A percentile compares a stretch with the other conserved stretches of the same genome.
Evolutionary conservation across 352 stramenopile genomes (phyloP).

Genomic region (Phytopythium kandeliae): DNA sequence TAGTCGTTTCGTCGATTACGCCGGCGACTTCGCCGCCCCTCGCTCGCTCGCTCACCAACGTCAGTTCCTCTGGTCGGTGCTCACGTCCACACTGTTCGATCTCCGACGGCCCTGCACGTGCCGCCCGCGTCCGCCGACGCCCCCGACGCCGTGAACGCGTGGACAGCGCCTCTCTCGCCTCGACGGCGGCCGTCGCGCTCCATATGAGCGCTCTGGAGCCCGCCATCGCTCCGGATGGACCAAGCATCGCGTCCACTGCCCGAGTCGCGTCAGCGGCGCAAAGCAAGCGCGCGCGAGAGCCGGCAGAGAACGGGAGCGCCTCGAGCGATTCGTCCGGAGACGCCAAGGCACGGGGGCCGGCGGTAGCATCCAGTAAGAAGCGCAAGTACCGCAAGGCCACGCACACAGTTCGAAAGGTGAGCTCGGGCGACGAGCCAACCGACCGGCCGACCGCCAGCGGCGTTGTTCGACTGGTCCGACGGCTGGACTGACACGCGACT

Average conservation of each 20-base stretch:
- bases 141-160: neutral
- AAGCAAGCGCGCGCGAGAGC: neutral
- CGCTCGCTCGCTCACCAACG: too few species aligned
- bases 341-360: neutral
- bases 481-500: too few species aligned
- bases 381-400: conserved; percentile 25
- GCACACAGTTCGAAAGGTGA: conserved; percentile 22
- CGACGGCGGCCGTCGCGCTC: neutral
- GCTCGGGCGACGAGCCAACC: too few species aligned
- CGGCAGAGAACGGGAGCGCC: neutral
- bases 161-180: neutral
- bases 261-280: neutral
- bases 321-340: conserved; percentile 3
- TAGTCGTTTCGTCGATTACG: too few species aligned
- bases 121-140: too few species aligned
- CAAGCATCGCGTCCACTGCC: neutral
- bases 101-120: too few species aligned
- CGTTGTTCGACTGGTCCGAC: too few species aligned
- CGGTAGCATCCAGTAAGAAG: conserved; percentile 3
- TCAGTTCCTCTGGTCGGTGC: too few species aligned
- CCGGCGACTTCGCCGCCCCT: too few species aligned
- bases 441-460: conserved; percentile 8
- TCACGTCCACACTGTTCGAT: too few species aligned
- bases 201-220: neutral
- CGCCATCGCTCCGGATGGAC: neutral